These are phyloP conservation scores for Hanseniaspora jakobsenii DNA, from an alignment of 805 yeast genomes.

Conservation along the genomic window DNA sequence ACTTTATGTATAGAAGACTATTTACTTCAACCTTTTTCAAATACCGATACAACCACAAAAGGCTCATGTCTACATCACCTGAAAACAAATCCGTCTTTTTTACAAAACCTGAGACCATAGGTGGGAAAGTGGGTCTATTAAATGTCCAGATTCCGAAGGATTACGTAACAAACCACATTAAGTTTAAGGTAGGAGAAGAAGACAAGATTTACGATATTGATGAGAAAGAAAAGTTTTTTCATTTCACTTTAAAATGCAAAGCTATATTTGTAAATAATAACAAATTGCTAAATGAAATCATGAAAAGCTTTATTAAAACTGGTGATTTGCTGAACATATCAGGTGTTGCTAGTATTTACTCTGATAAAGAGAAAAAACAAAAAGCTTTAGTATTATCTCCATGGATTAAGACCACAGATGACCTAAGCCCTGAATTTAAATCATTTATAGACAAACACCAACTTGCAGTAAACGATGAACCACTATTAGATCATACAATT, in stretches of 20 bases:
- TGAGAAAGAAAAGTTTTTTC: slow-evolving; percentile 3
- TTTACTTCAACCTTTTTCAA: no score
- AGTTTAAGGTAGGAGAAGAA: background rate
- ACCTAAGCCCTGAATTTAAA: slow-evolving; percentile 17
- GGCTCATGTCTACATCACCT: no score
- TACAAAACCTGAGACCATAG: background rate
- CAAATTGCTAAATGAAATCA: slow-evolving; percentile 4
- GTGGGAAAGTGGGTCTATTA: background rate
- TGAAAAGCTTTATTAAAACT: slow-evolving; percentile 1
- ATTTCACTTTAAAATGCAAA: background rate
- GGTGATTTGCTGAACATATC: slow-evolving; percentile 9
- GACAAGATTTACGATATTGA: slow-evolving; percentile 10
- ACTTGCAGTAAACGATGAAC: slow-evolving; percentile 29
- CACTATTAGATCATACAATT: slow-evolving; percentile 37
- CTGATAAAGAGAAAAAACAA: slow-evolving; percentile 16
- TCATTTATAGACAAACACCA: slow-evolving; percentile 42
- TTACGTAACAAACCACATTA: background rate
- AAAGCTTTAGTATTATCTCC: slow-evolving; percentile 8
- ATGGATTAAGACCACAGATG: background rate
- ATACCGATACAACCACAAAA: no score
- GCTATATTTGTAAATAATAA: background rate
- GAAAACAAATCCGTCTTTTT: background rate
- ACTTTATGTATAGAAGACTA: no score
- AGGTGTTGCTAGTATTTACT: slow-evolving; percentile 16
- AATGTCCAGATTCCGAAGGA: slow-evolving; percentile 3